A percentile compares a stretch with the other conserved stretches of the same genome.
Conservation (phyloP, 1,284 basidiomycete species). For the Papiliotrema terrestris region DNA sequence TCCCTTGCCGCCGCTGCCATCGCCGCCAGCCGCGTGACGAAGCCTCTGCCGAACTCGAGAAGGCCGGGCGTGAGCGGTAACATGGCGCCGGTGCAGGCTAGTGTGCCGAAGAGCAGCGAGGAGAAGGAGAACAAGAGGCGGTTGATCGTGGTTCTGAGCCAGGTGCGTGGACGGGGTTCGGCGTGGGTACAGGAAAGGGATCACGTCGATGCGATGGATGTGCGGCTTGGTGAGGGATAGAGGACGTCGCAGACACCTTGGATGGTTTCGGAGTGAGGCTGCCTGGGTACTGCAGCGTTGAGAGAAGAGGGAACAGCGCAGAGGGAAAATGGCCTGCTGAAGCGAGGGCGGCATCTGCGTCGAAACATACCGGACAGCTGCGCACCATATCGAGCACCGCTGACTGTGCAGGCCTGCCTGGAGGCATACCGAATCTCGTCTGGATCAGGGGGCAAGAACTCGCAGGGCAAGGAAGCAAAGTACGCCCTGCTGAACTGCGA, state of each 20-base stretch:
- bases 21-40: slow-evolving; percentile 31
- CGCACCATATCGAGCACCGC: not conserved
- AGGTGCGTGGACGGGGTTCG: slow-evolving; percentile 28
- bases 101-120: slow-evolving; percentile 61
- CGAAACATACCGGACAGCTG: not conserved
- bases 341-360: not conserved
- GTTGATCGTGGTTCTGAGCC: slow-evolving; percentile 78
- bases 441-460: slow-evolving; percentile 51
- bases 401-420: slow-evolving; percentile 72
- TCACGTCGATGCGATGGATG: too few relatives aligned
- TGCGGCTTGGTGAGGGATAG: too few relatives aligned
- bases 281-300: too few relatives aligned
- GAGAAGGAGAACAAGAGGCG: slow-evolving; percentile 63
- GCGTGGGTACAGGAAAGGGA: too few relatives aligned
- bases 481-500: slow-evolving; percentile 98
- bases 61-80: slow-evolving; percentile 28
- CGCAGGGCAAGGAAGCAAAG: slow-evolving; percentile 71
- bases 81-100: slow-evolving; percentile 54
- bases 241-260: too few relatives aligned
- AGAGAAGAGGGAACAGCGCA: too few relatives aligned
- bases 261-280: too few relatives aligned
- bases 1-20: slow-evolving; percentile 18
- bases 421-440: slow-evolving; percentile 86
- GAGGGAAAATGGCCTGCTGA: not conserved
- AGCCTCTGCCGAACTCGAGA: slow-evolving; percentile 36